Percentiles rank a stretch among this genome's conserved stretches.
phyloP scores from a whole-genome alignment of 2,329 filamentous ascomycete genomes.

The Diaporthe ampelina region DNA sequence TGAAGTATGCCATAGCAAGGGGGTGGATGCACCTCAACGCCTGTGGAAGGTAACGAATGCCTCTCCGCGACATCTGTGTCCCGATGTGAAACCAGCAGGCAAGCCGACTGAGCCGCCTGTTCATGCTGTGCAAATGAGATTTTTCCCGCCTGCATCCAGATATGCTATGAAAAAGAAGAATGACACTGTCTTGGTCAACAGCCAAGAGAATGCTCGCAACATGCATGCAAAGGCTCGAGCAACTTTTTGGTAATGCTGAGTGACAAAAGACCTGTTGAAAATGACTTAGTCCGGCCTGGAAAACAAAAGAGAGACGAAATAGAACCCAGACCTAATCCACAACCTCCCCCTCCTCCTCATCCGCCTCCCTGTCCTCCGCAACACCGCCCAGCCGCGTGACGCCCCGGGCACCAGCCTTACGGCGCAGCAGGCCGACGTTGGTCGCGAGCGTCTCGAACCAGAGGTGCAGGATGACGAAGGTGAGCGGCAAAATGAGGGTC shows the following conservation, averaged over 20 bases:
- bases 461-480: constrained; percentile 39
- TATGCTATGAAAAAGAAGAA: neutral
- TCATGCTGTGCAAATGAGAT: neutral
- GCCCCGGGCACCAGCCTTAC: neutral
- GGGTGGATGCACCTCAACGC: neutral
- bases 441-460: constrained; percentile 40
- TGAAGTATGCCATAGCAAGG: neutral
- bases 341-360: neutral
- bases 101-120: neutral
- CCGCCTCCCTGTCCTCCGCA: constrained; percentile 26
- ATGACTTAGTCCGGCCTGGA: too few relatives aligned
- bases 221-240: neutral
- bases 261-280: too few relatives aligned
- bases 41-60: neutral
- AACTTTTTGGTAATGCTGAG: neutral
- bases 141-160: neutral
- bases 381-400: constrained; percentile 32
- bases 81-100: neutral
- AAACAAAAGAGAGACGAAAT: too few relatives aligned
- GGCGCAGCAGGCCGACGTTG: constrained; percentile 34
- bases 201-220: neutral
- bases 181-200: neutral
- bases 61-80: neutral
- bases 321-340: neutral
- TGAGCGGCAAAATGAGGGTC: constrained; percentile 39